Percentiles rank a stretch among this genome's conserved stretches.
phyloP scores from a whole-genome alignment of 2,329 filamentous ascomycete species.

The Calonectria pseudoturangicola region DNA sequence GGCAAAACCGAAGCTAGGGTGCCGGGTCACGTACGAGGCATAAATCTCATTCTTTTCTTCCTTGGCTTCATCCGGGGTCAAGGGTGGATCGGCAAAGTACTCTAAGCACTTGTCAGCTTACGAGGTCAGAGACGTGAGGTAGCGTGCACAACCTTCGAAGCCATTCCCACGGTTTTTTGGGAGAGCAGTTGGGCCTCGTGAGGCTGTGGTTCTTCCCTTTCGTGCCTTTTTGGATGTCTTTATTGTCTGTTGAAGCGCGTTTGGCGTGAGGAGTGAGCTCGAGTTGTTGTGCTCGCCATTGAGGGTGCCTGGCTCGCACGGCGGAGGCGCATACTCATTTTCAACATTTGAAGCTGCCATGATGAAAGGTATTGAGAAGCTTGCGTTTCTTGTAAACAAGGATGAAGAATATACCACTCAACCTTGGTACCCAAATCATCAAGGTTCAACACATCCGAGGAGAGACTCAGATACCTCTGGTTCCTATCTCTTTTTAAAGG shows the following conservation, averaged over 20 bases:
- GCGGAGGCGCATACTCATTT: not conserved
- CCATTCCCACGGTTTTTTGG: constrained; percentile 74
- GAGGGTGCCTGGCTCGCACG: not conserved
- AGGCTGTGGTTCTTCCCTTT: constrained; percentile 40
- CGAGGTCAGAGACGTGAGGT: not conserved
- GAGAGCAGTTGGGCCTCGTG: constrained; percentile 64
- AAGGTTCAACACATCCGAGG: not conserved
- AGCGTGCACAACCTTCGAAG: constrained; percentile 75
- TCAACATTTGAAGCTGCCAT: not conserved
- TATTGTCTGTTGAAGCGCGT: constrained; percentile 40
- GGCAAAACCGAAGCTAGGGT: not conserved
- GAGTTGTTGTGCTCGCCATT: not conserved
- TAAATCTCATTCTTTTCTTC: constrained; percentile 82
- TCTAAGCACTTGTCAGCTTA: constrained; percentile 64
- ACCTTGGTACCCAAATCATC: too few species aligned
- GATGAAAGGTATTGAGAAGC: not conserved
- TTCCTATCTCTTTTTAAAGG: not conserved
- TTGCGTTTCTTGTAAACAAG: not conserved
- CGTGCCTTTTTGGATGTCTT: constrained; percentile 48
- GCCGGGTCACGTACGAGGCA: constrained; percentile 68
- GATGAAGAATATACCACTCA: not conserved
- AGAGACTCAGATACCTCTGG: not conserved
- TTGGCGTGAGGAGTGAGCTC: not conserved
- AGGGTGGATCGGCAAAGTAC: constrained; percentile 85
- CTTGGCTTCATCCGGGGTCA: constrained; percentile 81